Base-by-base conservation (phyloP, 768 basidiomycete genomes). In the Trametes villosa region DNA sequence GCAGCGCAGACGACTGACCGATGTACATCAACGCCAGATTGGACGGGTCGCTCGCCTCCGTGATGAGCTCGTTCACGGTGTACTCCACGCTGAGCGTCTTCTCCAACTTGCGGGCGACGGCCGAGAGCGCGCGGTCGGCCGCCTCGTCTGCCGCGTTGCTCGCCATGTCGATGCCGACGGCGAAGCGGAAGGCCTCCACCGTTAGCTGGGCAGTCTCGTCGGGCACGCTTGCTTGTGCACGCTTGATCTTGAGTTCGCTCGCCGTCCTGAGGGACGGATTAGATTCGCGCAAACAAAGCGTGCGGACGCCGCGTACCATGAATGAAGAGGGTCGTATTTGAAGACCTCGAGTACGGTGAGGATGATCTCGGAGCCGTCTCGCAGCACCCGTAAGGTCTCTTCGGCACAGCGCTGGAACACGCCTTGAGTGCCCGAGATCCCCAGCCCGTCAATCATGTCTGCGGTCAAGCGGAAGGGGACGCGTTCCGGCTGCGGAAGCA, bases 321-420 rank as follows among this genome's bases (percentile, higher is more conserved):
- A 88, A 67, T 98, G 92, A 20, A 99, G 81, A 6, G 97, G 96
- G 72, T 99, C 96, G 69, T 96, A 86, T 72, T 92, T 94, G 85
- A 98, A 97, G 15, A 98, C 96, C 69, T 97, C 96, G 36, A 99
- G 80, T 4, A 99, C 91, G 0, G 96, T 98, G 83, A 95, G 86
- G 69, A 99, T 88, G 45, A 96, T 86, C 33, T 88, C 90, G 0
- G 92, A 92, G 11, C 87, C 84, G 38, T 90, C 87, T 12, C 96
- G 84, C 33, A 98, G 78, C 5, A 99, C 96, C 13, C 95, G 86
- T 8, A 99, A 75, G 0, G 96, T 97, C 74, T 98, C 93, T 75
- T 99, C 95, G 1, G 94, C 88, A 70, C 96, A 98, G 15, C 94
- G 85, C 62, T 96, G 88, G 79, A 96, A 99, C 2, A 98, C 96